Percentiles rank a stretch among this genome's conserved stretches.
These are phyloP conservation scores for Coriaria nepalensis DNA, from an alignment of 306 rosid genomes.

Conservation along the genomic window DNA sequence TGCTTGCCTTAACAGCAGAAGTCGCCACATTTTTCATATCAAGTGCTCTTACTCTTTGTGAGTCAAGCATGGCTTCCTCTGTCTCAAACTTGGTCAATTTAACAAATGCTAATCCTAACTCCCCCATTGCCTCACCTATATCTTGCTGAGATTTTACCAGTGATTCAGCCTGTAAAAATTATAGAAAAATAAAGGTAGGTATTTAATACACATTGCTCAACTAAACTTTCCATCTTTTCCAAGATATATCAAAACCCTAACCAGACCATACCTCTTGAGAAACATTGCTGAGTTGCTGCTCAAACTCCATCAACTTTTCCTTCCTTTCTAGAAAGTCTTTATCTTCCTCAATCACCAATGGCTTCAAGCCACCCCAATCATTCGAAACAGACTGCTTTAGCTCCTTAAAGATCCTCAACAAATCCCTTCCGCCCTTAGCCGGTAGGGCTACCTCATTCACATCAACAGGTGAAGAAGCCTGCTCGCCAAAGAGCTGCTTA, in stretches of 20 bases:
- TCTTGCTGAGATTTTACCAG: slow-evolving; percentile 91
- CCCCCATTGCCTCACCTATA: slow-evolving; percentile 92
- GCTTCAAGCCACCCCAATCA: slow-evolving; percentile 79
- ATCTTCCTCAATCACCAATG: slow-evolving; percentile 75
- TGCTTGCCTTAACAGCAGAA: slow-evolving; percentile 83
- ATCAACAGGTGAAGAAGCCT: slow-evolving; percentile 8
- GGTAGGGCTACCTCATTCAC: slow-evolving; percentile 18
- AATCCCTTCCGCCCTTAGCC: slow-evolving; percentile 27
- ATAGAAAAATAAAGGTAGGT: no score
- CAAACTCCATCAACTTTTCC: slow-evolving; percentile 57
- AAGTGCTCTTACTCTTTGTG: slow-evolving; percentile 62
- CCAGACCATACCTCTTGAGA: slow-evolving; percentile 57
- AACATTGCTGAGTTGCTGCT: slow-evolving; percentile 52
- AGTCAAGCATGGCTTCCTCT: slow-evolving; percentile 51
- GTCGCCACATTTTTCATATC: slow-evolving; percentile 86
- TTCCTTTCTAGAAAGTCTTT: slow-evolving; percentile 74
- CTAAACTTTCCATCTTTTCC: no score
- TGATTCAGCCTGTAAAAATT: slow-evolving; percentile 55
- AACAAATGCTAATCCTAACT: slow-evolving; percentile 69
- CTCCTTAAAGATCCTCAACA: slow-evolving; percentile 47
- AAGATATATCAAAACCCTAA: no score
- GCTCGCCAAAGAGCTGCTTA: slow-evolving; percentile 17
- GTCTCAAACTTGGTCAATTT: slow-evolving; percentile 83
- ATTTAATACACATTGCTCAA: no score
- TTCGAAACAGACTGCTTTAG: slow-evolving; percentile 65